Evolutionary conservation across 75 land plant species (phyloP).

Genomic region (Adiantum capillusveneris): DNA sequence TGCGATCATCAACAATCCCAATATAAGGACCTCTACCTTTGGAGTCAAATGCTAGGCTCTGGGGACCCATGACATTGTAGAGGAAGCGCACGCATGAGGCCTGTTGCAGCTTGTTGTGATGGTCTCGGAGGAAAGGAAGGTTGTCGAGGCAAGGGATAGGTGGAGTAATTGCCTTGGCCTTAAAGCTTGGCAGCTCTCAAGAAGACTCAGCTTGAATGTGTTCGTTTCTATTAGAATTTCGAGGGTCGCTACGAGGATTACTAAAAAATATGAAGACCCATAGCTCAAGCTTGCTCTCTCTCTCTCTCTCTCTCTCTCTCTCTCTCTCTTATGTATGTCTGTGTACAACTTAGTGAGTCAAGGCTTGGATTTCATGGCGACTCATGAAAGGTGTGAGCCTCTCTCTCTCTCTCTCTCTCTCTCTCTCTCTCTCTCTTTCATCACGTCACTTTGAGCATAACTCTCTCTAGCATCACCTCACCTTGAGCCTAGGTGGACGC

Average conservation of each 20-base stretch:
- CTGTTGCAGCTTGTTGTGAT: conserved; percentile 15
- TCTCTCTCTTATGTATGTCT: no score
- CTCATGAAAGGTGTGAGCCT: no score
- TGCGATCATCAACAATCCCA: conserved; percentile 6
- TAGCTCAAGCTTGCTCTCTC: no score
- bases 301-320: no score
- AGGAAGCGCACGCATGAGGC: conserved; percentile 1
- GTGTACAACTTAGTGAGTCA: no score
- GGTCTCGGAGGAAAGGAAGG: conserved; percentile 12
- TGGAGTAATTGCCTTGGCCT: conserved; percentile 3
- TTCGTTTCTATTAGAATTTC: conserved; percentile 13
- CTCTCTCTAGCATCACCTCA: no score
- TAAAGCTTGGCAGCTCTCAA: conserved; percentile 3
- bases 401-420: no score
- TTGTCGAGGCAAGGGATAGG: background rate
- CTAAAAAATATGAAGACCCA: no score
- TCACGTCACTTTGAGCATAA: no score
- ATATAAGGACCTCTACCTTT: conserved; percentile 11
- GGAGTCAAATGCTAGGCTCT: conserved; percentile 15
- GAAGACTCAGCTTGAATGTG: conserved; percentile 9
- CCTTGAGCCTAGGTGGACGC: no score
- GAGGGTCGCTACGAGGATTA: background rate
- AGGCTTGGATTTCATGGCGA: no score
- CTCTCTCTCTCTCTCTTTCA: no score
- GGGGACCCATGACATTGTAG: conserved; percentile 4